Evolutionary conservation across 805 yeast species (phyloP).

Genomic region (Kurtzmaniella fragi): DNA sequence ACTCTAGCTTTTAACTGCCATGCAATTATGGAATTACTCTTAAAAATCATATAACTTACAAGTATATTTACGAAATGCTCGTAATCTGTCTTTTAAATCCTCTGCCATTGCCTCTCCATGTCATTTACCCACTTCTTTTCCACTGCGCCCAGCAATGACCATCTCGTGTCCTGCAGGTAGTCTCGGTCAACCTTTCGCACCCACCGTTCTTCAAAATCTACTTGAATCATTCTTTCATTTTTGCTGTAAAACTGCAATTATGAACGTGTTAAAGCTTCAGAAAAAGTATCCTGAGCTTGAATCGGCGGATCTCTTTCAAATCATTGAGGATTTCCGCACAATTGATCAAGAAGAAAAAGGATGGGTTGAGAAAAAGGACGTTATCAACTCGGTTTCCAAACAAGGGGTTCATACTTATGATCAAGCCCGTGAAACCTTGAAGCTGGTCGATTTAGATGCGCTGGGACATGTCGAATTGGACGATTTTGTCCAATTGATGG

Average conservation of each 20-base stretch:
- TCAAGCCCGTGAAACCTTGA: slow-evolving; percentile 88
- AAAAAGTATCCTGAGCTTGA: slow-evolving; percentile 81
- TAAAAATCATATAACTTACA: too few species aligned
- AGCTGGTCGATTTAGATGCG: slow-evolving; percentile 88
- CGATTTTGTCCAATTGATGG: slow-evolving; percentile 80
- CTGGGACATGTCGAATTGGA: slow-evolving; percentile 96
- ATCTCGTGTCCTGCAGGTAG: too few species aligned
- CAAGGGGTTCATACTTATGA: slow-evolving; percentile 83
- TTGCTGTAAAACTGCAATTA: slow-evolving; percentile 5
- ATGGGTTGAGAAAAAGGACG: slow-evolving; percentile 87
- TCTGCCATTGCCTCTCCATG: too few species aligned
- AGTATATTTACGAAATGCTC: too few species aligned
- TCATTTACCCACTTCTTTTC: too few species aligned
- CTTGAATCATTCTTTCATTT: too few species aligned
- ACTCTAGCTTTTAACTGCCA: too few species aligned
- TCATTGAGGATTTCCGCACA: slow-evolving; percentile 79
- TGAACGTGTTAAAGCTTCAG: slow-evolving; percentile 44
- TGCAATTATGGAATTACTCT: too few species aligned
- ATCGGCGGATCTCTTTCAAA: slow-evolving; percentile 79
- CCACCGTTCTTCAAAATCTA: too few species aligned
- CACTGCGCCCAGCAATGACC: too few species aligned
- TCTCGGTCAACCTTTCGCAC: too few species aligned
- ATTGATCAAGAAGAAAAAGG: slow-evolving; percentile 92
- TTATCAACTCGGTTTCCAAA: slow-evolving; percentile 75
- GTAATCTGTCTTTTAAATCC: too few species aligned